Conservation (phyloP, 176 grass and related monocot genomes). For the Aechmea fasciata region DNA sequence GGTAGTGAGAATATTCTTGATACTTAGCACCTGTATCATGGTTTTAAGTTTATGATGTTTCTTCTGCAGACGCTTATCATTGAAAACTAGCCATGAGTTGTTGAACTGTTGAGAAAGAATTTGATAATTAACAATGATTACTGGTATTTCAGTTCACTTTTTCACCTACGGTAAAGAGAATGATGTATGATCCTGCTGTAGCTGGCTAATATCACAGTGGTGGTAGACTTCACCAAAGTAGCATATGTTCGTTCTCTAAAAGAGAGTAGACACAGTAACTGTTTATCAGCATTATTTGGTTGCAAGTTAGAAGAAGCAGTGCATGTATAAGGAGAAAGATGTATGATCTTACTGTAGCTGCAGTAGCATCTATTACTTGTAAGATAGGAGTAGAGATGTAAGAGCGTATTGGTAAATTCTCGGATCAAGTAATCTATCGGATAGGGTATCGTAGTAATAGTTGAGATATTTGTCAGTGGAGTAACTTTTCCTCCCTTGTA, state of each 20-base stretch:
- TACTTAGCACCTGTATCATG: no score
- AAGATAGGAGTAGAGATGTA: conserved; percentile 13
- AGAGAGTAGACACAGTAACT: neutral
- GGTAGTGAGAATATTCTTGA: no score
- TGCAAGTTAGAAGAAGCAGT: neutral
- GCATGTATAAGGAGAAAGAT: conserved; percentile 5
- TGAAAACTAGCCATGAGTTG: neutral
- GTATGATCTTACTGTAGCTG: conserved; percentile 12
- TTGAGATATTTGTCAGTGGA: conserved; percentile 30
- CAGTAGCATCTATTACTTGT: conserved; percentile 13
- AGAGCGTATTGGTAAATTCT: conserved; percentile 19
- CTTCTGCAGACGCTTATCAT: no score
- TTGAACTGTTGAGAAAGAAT: conserved; percentile 11
- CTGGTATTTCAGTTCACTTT: neutral
- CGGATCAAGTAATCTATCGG: conserved; percentile 17
- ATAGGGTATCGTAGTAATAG: conserved; percentile 22
- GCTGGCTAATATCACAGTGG: neutral
- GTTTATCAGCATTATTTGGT: neutral
- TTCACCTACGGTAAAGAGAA: neutral
- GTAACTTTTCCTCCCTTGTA: conserved; percentile 35
- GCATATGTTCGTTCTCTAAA: neutral
- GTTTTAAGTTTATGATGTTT: no score
- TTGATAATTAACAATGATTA: neutral
- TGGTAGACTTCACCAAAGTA: neutral
- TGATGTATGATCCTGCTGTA: conserved; percentile 2